phyloP scores from a whole-genome alignment of 768 basidiomycete species.

The Auricularia sp. region DNA sequence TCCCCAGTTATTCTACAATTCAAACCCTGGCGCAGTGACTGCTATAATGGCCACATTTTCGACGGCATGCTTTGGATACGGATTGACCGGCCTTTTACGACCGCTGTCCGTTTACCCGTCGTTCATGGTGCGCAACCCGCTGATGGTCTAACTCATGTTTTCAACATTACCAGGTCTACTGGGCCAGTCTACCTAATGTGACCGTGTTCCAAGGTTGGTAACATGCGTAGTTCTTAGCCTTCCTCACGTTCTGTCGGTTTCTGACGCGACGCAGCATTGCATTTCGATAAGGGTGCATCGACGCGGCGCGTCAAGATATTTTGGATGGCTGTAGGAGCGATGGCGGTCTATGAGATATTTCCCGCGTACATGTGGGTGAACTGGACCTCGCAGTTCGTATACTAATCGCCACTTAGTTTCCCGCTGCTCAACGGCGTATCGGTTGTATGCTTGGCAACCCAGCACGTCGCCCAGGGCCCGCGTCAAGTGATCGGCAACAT shows the following conservation, averaged over 20 bases:
- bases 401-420: slow-evolving; percentile 8
- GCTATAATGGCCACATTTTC: slow-evolving; percentile 42
- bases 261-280: slow-evolving; percentile 2
- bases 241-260: neutral
- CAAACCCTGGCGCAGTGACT: slow-evolving; percentile 41
- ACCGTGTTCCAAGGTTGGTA: slow-evolving; percentile 37
- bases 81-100: slow-evolving; percentile 46
- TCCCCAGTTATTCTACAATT: slow-evolving; percentile 46
- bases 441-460: slow-evolving; percentile 33
- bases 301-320: slow-evolving; percentile 13
- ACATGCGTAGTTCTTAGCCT: neutral
- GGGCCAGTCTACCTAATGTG: slow-evolving; percentile 46
- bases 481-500: slow-evolving; percentile 42
- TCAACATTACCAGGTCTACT: slow-evolving; percentile 28
- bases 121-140: slow-evolving; percentile 32
- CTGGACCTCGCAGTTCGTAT: neutral
- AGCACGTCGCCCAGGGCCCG: slow-evolving; percentile 41
- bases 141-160: too few relatives aligned
- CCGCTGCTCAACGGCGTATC: slow-evolving; percentile 17
- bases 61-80: slow-evolving; percentile 32
- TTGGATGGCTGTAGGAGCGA: slow-evolving; percentile 13
- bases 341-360: slow-evolving; percentile 13
- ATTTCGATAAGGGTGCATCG: slow-evolving; percentile 8
- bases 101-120: slow-evolving; percentile 50
- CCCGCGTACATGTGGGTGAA: slow-evolving; percentile 13